Evolutionary conservation across 768 basidiomycete species (phyloP).

Genomic region (Asterophora lycoperdoides): DNA sequence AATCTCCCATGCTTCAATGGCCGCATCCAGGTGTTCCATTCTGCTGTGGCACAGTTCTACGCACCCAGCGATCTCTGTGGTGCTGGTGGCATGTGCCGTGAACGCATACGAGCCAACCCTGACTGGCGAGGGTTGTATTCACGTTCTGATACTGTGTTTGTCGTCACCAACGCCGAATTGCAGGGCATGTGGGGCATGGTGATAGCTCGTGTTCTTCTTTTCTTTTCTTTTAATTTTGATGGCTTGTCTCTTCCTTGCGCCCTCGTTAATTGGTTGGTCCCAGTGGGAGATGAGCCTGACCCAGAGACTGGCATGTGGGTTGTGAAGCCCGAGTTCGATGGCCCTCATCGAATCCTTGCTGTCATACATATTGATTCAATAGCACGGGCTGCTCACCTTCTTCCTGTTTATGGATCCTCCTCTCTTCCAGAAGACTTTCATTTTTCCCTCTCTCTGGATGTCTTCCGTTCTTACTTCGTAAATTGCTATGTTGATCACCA

Average conservation of each 20-base stretch:
- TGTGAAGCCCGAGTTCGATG: conserved; percentile 1
- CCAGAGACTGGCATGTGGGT: conserved; percentile 19
- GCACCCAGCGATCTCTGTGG: conserved; percentile 26
- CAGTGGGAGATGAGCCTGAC: conserved; percentile 8
- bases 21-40: conserved; percentile 14
- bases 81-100: conserved; percentile 22
- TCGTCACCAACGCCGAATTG: conserved; percentile 17
- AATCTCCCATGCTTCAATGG: conserved; percentile 13
- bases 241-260: conserved; percentile 5
- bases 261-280: conserved; percentile 6
- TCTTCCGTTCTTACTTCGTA: conserved; percentile 13
- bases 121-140: conserved; percentile 16
- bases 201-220: conserved; percentile 22
- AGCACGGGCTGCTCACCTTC: conserved; percentile 13
- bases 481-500: conserved; percentile 8
- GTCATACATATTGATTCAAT: conserved; percentile 20
- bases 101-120: conserved; percentile 25
- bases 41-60: conserved; percentile 21
- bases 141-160: conserved; percentile 26
- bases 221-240: conserved; percentile 26
- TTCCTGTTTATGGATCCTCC: conserved; percentile 13
- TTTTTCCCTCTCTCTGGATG: conserved; percentile 19
- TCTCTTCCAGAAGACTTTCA: conserved; percentile 14
- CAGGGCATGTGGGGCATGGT: conserved; percentile 25
- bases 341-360: background rate